Evolutionary conservation across 148 eudicot genomes (phyloP).

Genomic region (Cornus kousa): DNA sequence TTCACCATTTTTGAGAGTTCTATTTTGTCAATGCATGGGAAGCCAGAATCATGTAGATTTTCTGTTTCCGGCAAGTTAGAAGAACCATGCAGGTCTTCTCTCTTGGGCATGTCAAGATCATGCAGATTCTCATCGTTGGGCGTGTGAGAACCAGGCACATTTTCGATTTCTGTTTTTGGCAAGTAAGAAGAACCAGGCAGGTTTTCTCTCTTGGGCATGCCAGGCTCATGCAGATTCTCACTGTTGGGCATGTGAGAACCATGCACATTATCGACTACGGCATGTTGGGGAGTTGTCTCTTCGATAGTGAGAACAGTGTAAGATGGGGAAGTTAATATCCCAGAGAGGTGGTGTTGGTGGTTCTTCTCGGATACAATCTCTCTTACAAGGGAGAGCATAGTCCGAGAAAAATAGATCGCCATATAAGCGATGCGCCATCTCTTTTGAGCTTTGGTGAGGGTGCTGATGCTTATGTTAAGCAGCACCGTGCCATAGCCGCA

Average conservation of each 20-base stretch:
- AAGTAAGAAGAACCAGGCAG: not conserved
- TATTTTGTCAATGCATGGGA: conserved; percentile 28
- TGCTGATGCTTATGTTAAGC: conserved; percentile 11
- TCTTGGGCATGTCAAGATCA: not conserved
- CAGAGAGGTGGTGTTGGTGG: not conserved
- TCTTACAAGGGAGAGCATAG: conserved; percentile 29
- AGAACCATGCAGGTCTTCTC: not conserved
- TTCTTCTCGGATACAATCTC: conserved; percentile 3
- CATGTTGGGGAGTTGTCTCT: not conserved
- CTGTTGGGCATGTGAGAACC: not conserved
- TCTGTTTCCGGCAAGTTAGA: not conserved
- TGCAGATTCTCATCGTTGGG: too few relatives aligned
- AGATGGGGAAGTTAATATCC: conserved; percentile 8
- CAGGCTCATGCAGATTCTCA: not conserved
- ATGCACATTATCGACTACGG: not conserved
- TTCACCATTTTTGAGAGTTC: conserved; percentile 45
- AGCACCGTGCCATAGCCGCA: conserved; percentile 9
- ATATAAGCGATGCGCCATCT: conserved; percentile 38
- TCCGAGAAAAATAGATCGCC: conserved; percentile 30
- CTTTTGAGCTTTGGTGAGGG: conserved; percentile 28
- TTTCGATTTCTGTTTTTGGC: not conserved
- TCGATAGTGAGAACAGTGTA: not conserved
- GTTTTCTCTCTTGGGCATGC: not conserved
- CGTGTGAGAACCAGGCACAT: too few relatives aligned
- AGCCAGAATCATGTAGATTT: not conserved